Percentiles rank a stretch among this genome's conserved stretches.
Conservation (phyloP, 1,284 basidiomycete genomes). For the Ceratobasidium papillatum region DNA sequence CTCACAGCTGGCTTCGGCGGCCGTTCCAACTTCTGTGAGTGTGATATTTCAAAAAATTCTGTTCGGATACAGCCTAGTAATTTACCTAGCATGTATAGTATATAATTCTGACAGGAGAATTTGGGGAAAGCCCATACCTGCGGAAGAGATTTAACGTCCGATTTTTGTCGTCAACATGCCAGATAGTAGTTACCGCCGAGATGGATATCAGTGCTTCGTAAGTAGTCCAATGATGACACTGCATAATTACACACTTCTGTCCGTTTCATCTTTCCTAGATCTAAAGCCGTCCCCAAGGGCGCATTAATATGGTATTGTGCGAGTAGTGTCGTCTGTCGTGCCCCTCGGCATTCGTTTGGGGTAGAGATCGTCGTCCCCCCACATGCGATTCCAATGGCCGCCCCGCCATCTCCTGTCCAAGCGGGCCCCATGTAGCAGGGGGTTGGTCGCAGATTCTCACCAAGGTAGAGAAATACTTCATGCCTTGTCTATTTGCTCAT, state of each 20-base stretch:
- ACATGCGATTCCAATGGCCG: neutral
- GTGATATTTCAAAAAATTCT: neutral
- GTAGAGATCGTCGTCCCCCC: neutral
- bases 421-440: neutral
- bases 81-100: neutral
- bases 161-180: neutral
- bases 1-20: neutral
- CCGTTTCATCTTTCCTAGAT: neutral
- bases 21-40: neutral
- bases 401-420: neutral
- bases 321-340: neutral
- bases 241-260: neutral
- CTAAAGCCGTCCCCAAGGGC: conserved; percentile 29
- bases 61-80: no score
- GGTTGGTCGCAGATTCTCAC: conserved; percentile 10
- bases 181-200: neutral
- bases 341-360: conserved; percentile 20
- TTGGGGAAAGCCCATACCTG: conserved; percentile 20
- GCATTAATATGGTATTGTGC: conserved; percentile 1
- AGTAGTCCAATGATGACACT: neutral
- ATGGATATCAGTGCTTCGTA: neutral
- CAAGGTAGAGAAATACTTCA: no score
- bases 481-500: no score
- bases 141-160: conserved; percentile 2
- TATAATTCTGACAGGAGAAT: conserved; percentile 21